phyloP scores from a whole-genome alignment of 495 filamentous ascomycete genomes.

The Hypoxylon fragiforme region DNA sequence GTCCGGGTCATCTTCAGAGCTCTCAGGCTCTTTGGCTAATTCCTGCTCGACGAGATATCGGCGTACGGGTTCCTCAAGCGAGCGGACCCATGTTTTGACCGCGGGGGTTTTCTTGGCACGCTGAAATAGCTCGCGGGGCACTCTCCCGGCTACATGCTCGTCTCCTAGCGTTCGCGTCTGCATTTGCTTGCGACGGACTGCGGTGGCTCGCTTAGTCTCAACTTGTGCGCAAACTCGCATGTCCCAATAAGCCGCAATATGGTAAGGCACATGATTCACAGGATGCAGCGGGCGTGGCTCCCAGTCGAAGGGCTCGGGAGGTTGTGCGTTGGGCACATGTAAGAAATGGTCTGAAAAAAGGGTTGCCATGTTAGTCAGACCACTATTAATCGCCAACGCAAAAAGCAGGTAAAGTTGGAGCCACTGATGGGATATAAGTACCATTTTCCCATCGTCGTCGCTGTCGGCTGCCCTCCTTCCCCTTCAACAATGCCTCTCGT shows the following conservation, averaged over 20 bases:
- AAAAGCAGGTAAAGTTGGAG: neutral
- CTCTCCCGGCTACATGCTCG: slow-evolving; percentile 46
- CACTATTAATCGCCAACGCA: neutral
- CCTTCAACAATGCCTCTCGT: slow-evolving; percentile 80
- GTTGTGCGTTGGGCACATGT: slow-evolving; percentile 81
- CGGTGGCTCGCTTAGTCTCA: slow-evolving; percentile 44
- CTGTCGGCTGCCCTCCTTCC: slow-evolving; percentile 87
- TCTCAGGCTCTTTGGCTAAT: slow-evolving; percentile 54
- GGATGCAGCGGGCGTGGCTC: slow-evolving; percentile 75
- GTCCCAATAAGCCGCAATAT: slow-evolving; percentile 87
- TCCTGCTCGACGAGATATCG: slow-evolving; percentile 44
- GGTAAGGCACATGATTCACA: slow-evolving; percentile 80
- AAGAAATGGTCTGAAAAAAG: slow-evolving; percentile 73
- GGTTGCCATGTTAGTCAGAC: slow-evolving; percentile 19
- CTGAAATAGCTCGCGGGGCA: slow-evolving; percentile 62
- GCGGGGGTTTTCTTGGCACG: slow-evolving; percentile 53
- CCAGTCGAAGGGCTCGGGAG: slow-evolving; percentile 82
- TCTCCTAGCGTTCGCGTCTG: slow-evolving; percentile 31
- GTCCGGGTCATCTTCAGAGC: slow-evolving; percentile 51
- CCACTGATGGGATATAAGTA: slow-evolving; percentile 41
- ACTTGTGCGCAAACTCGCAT: slow-evolving; percentile 58
- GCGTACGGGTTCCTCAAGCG: slow-evolving; percentile 53
- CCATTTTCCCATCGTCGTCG: slow-evolving; percentile 95
- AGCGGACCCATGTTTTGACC: slow-evolving; percentile 50
- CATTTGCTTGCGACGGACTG: slow-evolving; percentile 35